Percentiles rank a stretch among this genome's conserved stretches.
Evolutionary conservation across 177 flowering plant species (phyloP).

Genomic region (Vitis hybrid): DNA sequence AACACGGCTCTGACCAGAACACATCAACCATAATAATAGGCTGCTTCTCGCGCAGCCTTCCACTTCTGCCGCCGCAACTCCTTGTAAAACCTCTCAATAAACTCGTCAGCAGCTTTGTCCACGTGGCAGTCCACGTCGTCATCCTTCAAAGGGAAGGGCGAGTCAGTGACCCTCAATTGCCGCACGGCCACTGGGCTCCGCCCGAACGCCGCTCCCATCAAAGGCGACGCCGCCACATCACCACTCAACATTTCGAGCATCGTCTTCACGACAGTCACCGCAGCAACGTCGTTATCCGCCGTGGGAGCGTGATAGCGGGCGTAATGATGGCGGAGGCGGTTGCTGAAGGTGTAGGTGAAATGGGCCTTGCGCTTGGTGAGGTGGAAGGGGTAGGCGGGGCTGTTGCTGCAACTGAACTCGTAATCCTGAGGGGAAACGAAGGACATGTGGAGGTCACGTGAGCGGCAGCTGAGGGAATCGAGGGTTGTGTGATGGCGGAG

Average conservation of each 20-base stretch:
- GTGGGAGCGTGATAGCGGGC: constrained; percentile 19
- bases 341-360: constrained; percentile 18
- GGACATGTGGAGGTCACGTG: constrained; percentile 7
- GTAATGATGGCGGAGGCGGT: background rate
- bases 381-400: constrained; percentile 7
- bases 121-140: background rate
- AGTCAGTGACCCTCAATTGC: constrained; percentile 19
- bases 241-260: background rate
- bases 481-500: constrained; percentile 12
- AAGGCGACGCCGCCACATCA: background rate
- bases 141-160: constrained; percentile 13
- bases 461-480: constrained; percentile 7
- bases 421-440: constrained; percentile 18
- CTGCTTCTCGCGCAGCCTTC: background rate
- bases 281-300: background rate
- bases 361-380: too few species aligned
- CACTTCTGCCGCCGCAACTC: constrained; percentile 10
- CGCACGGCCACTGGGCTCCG: constrained; percentile 17
- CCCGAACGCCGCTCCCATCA: constrained; percentile 13
- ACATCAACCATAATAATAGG: background rate
- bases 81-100: constrained; percentile 12
- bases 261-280: background rate
- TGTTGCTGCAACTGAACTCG: constrained; percentile 41
- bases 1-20: too few species aligned
- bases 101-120: constrained; percentile 19